A percentile compares a stretch with the other conserved stretches of the same genome.
Evolutionary conservation across 768 basidiomycete genomes (phyloP).

Genomic region (Collybia mongolica): DNA sequence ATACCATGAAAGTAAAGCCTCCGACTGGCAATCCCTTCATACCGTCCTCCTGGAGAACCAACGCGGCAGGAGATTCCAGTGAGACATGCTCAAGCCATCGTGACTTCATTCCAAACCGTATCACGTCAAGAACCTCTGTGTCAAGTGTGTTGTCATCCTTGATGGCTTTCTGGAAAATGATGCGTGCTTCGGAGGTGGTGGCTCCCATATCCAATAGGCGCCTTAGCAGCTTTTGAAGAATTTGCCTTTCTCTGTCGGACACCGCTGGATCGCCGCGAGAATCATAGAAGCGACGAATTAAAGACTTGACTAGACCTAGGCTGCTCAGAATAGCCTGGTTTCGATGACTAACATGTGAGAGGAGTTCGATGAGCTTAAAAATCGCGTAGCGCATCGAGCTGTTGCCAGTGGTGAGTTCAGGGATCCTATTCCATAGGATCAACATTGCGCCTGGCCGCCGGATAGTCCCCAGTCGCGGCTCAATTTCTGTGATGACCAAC

Average conservation of each 20-base stretch:
- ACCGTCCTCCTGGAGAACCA: slow-evolving; percentile 49
- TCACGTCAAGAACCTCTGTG: slow-evolving; percentile 63
- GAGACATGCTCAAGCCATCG: slow-evolving; percentile 82
- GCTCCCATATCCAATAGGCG: slow-evolving; percentile 77
- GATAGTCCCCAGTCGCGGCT: slow-evolving; percentile 48
- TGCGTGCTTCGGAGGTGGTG: slow-evolving; percentile 59
- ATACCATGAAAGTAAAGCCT: slow-evolving; percentile 76
- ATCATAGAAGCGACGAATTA: slow-evolving; percentile 47
- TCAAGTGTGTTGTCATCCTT: slow-evolving; percentile 52
- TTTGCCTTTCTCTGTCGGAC: slow-evolving; percentile 49
- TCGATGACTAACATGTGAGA: slow-evolving; percentile 60
- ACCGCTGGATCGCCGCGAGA: slow-evolving; percentile 19
- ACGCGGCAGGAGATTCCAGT: slow-evolving; percentile 52
- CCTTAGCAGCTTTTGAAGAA: slow-evolving; percentile 61
- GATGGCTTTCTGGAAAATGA: slow-evolving; percentile 59
- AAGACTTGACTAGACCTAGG: slow-evolving; percentile 50
- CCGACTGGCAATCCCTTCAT: slow-evolving; percentile 51
- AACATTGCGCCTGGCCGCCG: slow-evolving; percentile 58
- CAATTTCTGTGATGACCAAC: slow-evolving; percentile 37
- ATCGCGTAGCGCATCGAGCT: slow-evolving; percentile 47
- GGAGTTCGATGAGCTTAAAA: slow-evolving; percentile 61
- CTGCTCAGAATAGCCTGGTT: slow-evolving; percentile 69
- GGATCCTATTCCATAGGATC: slow-evolving; percentile 54
- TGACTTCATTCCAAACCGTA: slow-evolving; percentile 69
- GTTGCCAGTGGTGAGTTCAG: slow-evolving; percentile 32